Base-by-base conservation (phyloP, 2,329 filamentous ascomycete genomes). In the Aureobasidium subglaciale region DNA sequence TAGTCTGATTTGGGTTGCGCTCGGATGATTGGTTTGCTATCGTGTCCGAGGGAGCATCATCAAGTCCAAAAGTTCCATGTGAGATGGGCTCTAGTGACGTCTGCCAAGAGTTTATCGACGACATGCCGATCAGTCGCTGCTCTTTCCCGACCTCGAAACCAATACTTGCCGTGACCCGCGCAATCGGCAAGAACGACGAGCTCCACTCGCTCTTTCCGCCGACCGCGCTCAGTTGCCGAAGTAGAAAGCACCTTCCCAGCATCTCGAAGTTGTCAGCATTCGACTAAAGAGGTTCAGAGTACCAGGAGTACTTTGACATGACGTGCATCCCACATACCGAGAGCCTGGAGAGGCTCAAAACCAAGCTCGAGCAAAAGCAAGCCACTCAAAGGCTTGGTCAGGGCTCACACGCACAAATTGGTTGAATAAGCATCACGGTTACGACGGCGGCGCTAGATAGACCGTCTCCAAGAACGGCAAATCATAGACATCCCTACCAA, bases 361-460 rank as follows among this genome's bases (percentile, higher is more conserved):
- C 32, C 20, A 49, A 37, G 30, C 11, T 13, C 32, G 20, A 27
- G 32, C n/a, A 38, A 40, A 52, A 52, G 22, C 48, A 40, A 52
- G 48, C 48, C 32, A 38, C 48, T 22, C 10, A 11, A 38, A 30
- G 27, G 25, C 35, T 40, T 52, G 35, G 22, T 16, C 24, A 6
- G 48, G 10, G 9, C 40, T 25, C 4, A 20, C 3, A 8, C 5
- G 48, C 16, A 30, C 34, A 38, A 38, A 25, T 22, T 25, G 11
- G 7, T 22, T n/a, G 20, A 27, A 53, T 13, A 53, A 42, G 37
- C 49, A 42, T 25, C 49, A 27, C 49, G 49, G 49, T 32, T 53
- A 42, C 29, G 49, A 53, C 49, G 49, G 49, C 24, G 38, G 38
- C 49, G 49, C 29, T 53, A 41, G 24, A 32, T 11, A 22, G 20